Evolutionary conservation across 2,329 filamentous ascomycete species (phyloP).

Genomic region (Plenodomus biglobosus): DNA sequence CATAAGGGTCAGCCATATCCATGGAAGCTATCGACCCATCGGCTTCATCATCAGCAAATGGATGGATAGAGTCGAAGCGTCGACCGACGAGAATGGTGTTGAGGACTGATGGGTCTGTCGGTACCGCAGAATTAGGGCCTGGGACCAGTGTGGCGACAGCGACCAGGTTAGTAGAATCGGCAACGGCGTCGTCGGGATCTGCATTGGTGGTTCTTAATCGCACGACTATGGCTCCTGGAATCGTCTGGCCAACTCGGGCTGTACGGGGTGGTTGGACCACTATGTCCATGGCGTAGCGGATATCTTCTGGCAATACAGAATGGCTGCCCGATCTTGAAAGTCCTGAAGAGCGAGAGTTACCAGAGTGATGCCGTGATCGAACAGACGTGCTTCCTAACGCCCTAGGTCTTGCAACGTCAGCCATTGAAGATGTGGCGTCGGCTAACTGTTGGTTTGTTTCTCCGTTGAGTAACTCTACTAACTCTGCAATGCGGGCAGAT

Average conservation of each 20-base stretch:
- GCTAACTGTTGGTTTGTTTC: conserved; percentile 20
- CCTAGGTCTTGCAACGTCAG: conserved; percentile 43
- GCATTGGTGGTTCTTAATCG: conserved; percentile 37
- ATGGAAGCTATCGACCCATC: conserved; percentile 41
- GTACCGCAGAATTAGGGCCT: conserved; percentile 28
- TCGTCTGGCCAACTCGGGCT: conserved; percentile 35
- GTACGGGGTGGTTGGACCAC: conserved; percentile 41
- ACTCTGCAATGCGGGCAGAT: conserved; percentile 37
- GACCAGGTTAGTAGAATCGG: conserved; percentile 38
- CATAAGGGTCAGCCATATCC: conserved; percentile 39
- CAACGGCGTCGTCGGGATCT: conserved; percentile 35
- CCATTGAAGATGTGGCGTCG: conserved; percentile 32
- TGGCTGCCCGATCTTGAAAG: conserved; percentile 30
- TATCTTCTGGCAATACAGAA: conserved; percentile 31
- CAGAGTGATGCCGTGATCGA: conserved; percentile 32
- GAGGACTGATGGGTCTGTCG: conserved; percentile 33
- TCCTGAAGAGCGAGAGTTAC: conserved; percentile 21
- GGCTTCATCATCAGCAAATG: conserved; percentile 41
- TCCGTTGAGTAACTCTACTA: conserved; percentile 34
- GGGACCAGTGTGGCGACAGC: conserved; percentile 38
- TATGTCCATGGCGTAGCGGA: conserved; percentile 44
- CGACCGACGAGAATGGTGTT: conserved; percentile 35
- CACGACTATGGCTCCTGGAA: conserved; percentile 39
- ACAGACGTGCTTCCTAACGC: conserved; percentile 36
- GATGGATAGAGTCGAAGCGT: conserved; percentile 40